Percentiles rank a stretch among this genome's conserved stretches.
Evolutionary conservation across 75 land plant species (phyloP).

Genomic region (Cryptomeria japonica): DNA sequence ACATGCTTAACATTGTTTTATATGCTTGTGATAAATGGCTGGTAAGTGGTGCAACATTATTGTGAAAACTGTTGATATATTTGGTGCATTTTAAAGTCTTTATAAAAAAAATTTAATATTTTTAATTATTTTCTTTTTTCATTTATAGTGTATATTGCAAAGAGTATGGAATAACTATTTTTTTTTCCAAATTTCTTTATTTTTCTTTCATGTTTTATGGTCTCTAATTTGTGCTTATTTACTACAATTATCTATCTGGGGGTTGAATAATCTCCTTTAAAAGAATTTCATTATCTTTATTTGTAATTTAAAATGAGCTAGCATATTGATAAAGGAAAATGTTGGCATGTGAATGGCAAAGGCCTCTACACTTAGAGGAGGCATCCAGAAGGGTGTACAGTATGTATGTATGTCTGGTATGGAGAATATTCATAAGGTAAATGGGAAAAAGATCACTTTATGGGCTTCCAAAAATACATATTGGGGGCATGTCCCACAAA

Average conservation of each 20-base stretch:
- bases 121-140: background rate
- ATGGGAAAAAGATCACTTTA: too few relatives aligned
- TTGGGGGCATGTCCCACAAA: background rate
- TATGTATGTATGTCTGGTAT: too few relatives aligned
- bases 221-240: background rate
- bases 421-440: too few relatives aligned
- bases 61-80: background rate
- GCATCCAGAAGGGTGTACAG: too few relatives aligned
- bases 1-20: slow-evolving; percentile 92
- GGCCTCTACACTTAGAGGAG: too few relatives aligned
- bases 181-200: background rate
- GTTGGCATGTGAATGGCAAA: too few relatives aligned
- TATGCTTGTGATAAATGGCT: slow-evolving; percentile 99
- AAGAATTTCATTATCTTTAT: too few relatives aligned
- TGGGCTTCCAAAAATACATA: too few relatives aligned
- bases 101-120: background rate
- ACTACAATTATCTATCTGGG: background rate
- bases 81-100: background rate
- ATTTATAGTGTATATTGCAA: background rate
- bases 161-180: background rate
- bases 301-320: too few relatives aligned
- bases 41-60: slow-evolving; percentile 47
- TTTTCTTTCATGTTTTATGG: background rate
- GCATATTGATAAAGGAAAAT: too few relatives aligned
- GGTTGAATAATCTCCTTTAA: too few relatives aligned